These are phyloP conservation scores for Kazachstania kunashirensis DNA, from an alignment of 805 yeast species.

Conservation along the genomic window DNA sequence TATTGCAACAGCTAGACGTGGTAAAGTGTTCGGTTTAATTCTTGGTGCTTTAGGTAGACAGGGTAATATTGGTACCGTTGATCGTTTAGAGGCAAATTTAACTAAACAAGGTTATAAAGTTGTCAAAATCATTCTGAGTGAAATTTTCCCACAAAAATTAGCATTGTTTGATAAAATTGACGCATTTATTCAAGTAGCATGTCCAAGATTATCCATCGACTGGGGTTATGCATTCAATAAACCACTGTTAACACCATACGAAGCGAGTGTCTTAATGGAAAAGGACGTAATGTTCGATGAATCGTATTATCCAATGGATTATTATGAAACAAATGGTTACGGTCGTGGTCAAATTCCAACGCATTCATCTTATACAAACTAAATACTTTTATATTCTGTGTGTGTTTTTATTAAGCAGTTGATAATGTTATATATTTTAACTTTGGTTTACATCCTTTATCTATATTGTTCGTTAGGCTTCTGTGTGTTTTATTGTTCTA, in stretches of 20 bases:
- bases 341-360: constrained; percentile 75
- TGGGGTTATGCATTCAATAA: constrained; percentile 97
- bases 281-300: constrained; percentile 58
- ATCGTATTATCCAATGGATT: constrained; percentile 87
- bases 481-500: constrained; percentile 36
- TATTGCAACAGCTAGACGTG: constrained; percentile 45
- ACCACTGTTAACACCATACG: constrained; percentile 91
- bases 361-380: constrained; percentile 11
- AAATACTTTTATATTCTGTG: not conserved
- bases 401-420: not conserved
- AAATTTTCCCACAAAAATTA: constrained; percentile 85
- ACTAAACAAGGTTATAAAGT: constrained; percentile 49
- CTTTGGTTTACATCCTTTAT: not conserved
- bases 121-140: constrained; percentile 77
- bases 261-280: constrained; percentile 81
- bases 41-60: constrained; percentile 94
- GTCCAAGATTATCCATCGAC: constrained; percentile 91
- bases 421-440: too few species aligned
- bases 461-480: not conserved
- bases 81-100: constrained; percentile 50
- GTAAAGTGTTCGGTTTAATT: constrained; percentile 69
- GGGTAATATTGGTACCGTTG: constrained; percentile 74
- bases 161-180: constrained; percentile 90
- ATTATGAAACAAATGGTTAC: constrained; percentile 80
- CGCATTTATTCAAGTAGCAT: constrained; percentile 94